Conservation (phyloP, 176 grass and related monocot genomes). For the Sorghum bicolor region Sorghum_bicolor_NCBIv3 NC_012870.2:12658501-12659000, state of each 20-base stretch:
- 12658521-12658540: constrained; percentile 87
- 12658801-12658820: background rate
- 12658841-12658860: constrained; percentile 33
- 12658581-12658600: constrained; percentile 62
- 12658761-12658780: constrained; percentile 20
- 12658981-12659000: constrained; percentile 15
- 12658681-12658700: constrained; percentile 56
- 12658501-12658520: constrained; percentile 79
- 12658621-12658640: constrained; percentile 16
- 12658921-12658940: constrained; percentile 46
- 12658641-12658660: constrained; percentile 59
- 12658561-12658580: constrained; percentile 64
- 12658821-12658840: background rate
- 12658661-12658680: constrained; percentile 46
- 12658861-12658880: constrained; percentile 13
- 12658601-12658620: constrained; percentile 12
- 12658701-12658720: constrained; percentile 74
- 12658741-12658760: background rate
- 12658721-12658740: constrained; percentile 39
- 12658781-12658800: constrained; percentile 31
- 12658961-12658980: constrained; percentile 20
- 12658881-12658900: constrained; percentile 4
- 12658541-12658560: constrained; percentile 55
- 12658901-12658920: constrained; percentile 5
- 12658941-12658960: constrained; percentile 38